Percentiles rank a stretch among this genome's conserved stretches.
Conservation (phyloP, 352 stramenopile genomes). For the Hyaloperonospora arabidopsidis region DNA sequence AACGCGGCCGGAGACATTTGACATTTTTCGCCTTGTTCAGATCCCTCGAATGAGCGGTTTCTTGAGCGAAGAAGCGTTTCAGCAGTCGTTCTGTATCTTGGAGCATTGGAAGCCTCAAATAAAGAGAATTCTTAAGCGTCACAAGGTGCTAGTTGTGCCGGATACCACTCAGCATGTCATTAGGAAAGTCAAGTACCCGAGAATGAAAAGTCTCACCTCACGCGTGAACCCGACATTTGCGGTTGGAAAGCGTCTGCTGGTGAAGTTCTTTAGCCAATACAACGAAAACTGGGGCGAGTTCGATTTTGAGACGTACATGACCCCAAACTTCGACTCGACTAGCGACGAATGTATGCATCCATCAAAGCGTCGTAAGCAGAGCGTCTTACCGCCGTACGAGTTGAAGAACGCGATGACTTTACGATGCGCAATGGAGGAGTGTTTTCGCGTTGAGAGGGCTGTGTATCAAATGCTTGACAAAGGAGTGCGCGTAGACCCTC, state of each 20-base stretch:
- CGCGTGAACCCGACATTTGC: conserved; percentile 75
- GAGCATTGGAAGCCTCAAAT: conserved; percentile 53
- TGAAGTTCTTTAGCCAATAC: conserved; percentile 84
- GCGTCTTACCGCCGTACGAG: conserved; percentile 37
- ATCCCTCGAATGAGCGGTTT: conserved; percentile 53
- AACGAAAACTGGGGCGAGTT: conserved; percentile 81
- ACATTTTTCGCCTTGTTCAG: conserved; percentile 58
- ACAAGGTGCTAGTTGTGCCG: conserved; percentile 26
- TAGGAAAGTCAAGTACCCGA: conserved; percentile 30
- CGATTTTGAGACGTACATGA: conserved; percentile 57
- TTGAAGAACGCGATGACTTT: conserved; percentile 51
- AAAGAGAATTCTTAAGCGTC: conserved; percentile 47
- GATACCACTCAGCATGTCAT: conserved; percentile 5
- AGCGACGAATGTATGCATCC: conserved; percentile 8
- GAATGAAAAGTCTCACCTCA: conserved; percentile 57
- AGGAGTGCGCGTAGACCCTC: conserved; percentile 1
- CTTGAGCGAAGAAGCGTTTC: conserved; percentile 52
- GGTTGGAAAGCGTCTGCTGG: conserved; percentile 42
- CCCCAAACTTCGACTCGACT: conserved; percentile 35
- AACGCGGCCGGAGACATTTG: conserved; percentile 45
- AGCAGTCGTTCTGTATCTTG: conserved; percentile 46
- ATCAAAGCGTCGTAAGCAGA: conserved; percentile 41
- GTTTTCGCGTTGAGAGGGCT: conserved; percentile 52
- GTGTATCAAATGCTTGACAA: conserved; percentile 52
- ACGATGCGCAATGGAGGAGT: conserved; percentile 69